Evolutionary conservation across 495 filamentous ascomycete genomes (phyloP), one percentile per base, ranked within the genome.

Genomic region (Penicillium bovifimosum): DNA sequence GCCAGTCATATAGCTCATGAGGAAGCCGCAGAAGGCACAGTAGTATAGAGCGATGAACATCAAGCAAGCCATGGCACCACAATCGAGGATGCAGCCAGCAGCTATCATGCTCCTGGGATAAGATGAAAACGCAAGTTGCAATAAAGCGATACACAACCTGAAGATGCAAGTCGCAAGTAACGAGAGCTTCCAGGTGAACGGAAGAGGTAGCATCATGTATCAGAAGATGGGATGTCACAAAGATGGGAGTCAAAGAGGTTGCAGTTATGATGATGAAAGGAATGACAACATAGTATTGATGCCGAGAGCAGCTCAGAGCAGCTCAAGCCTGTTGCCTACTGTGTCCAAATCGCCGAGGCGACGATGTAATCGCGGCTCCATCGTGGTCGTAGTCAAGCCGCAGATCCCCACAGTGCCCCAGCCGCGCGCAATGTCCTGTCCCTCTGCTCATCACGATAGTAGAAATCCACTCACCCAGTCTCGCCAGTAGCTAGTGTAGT

Each of bases 401-500:
- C 6, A 29, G 9, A 39, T 2, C 31, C 28, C 28, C 45, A 27
- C 47, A 36, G 44, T 49, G 47, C 54, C 50, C 45, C 14, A 50
- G 50, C 27, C 16, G 29, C 34, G 24, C 20, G 16, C 20, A 18
- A 29, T 18, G 32, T 42, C 16, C 24, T 8, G 28, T 36, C n/a
- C n/a, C 34, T 14, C 14, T 2, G 5, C 14, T 36, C 32, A 40
- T 34, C 13, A 56, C 24, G 17, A 31, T 20, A 52, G 33, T 48
- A 34, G 50, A 40, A 52, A 47, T 50, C 26, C 33, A 85, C 88
- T 70, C 77, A 96, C 92, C 93, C 93, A 98, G 74, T 98, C 93
- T 70, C 93, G 79, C 93, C 93, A 98, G 74, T 98, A 98, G 72
- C 90, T 96, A 29, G 93, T 96, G 69, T 97, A 98, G 68, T 97